Conservation (phyloP, 441 rosid genomes). For the Populus tomentosa region DNA sequence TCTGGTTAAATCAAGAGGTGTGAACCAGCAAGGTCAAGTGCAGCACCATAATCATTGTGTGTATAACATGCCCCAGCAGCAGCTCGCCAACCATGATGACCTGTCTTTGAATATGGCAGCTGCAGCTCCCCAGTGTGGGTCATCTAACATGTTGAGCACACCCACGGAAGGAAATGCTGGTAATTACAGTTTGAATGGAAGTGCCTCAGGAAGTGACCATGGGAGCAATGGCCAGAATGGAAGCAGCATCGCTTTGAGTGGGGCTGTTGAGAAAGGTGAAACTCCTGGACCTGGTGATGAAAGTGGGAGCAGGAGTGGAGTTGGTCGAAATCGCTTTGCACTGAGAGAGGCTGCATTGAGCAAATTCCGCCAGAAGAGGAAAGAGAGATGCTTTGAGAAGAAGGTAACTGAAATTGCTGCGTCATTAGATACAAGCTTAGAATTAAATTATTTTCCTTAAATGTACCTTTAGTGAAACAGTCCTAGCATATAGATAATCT, state of each 20-base stretch:
- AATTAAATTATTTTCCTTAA: neutral
- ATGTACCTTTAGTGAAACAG: neutral
- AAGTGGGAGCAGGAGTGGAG: conserved; percentile 29
- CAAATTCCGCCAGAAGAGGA: conserved; percentile 77
- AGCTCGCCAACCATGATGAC: conserved; percentile 24
- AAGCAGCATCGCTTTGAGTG: conserved; percentile 43
- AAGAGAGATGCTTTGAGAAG: conserved; percentile 80
- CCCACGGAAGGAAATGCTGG: conserved; percentile 30
- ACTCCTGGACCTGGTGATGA: conserved; percentile 24
- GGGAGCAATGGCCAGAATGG: conserved; percentile 55
- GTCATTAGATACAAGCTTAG: neutral
- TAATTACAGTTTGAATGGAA: conserved; percentile 52
- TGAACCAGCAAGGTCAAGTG: conserved; percentile 27
- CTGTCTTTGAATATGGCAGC: conserved; percentile 25
- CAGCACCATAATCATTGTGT: conserved; percentile 30
- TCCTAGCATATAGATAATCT: neutral
- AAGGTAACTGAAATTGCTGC: conserved; percentile 37
- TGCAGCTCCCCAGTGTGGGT: conserved; percentile 44
- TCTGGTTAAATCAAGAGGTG: conserved; percentile 21
- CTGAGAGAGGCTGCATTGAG: conserved; percentile 61
- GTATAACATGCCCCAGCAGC: conserved; percentile 22
- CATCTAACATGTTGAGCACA: conserved; percentile 49
- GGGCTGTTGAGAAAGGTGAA: conserved; percentile 35
- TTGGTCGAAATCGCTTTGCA: conserved; percentile 34
- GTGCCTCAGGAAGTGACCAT: conserved; percentile 73